Base-by-base conservation (phyloP, 2,329 filamentous ascomycete genomes). In the Stylonectria norvegica region DNA sequence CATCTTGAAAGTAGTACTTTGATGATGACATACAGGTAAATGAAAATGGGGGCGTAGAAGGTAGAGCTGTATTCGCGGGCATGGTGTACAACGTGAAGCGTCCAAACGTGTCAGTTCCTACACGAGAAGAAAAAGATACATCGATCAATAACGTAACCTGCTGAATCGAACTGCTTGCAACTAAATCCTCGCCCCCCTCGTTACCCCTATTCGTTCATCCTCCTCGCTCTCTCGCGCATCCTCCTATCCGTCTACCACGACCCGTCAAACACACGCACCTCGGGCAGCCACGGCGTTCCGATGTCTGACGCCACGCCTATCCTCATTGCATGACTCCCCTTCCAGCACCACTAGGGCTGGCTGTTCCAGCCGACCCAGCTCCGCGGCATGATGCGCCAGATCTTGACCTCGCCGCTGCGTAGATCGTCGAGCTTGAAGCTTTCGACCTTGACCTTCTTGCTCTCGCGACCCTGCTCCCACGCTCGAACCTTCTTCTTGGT, bases 401-500 rank as follows among this genome's bases (percentile, higher is more conserved):
- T 89, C 71, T 93, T 91, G 55, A 96, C 90, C 69, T 98, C 93
- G 14, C 93, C 93, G 64, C 85, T 91, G 60, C 88, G 78, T 62
- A 98, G 61, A 68, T 98, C 93, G 31, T 90, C 89, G 46, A 98
- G 76, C 69, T 90, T 87, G 69, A 91, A 97, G 67, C 89, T 95
- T 72, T 97, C 91, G 46, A 88, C 71, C 71, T 94, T 93, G 39
- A 94, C 84, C 72, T 96, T 97, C 65, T 86, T 91, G 63, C 82
- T 90, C 70, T 97, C 91, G 11, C 91, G 74, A 0, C 91, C 91
- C 62, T 98, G 93, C 65, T 97, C 93, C 87, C 89, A 97, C 2
- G 85, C 90, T 19, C 90, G 73, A 18, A 98, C 85, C 75, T 97
- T 96, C 76, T 95, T 95, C 78, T 96, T 95, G 28, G 89, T 95